Percentiles rank a stretch among this genome's conserved stretches.
Conservation (phyloP, 2,329 filamentous ascomycete species). For the Aspergillus eucalypticola region DNA sequence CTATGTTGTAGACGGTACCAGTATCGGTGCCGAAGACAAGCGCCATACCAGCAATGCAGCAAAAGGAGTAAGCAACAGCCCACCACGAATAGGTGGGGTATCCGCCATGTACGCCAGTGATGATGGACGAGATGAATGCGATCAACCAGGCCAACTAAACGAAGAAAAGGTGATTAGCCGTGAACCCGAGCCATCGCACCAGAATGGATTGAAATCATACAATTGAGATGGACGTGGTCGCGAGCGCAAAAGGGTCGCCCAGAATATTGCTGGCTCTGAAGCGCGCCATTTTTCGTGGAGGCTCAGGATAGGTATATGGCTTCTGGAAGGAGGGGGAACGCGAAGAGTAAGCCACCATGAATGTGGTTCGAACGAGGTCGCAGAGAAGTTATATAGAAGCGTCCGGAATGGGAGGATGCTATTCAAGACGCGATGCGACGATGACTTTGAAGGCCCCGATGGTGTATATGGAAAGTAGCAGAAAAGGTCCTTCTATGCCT, state of each 20-base stretch:
- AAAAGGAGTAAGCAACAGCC: constrained; percentile 81
- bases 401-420: constrained; percentile 4
- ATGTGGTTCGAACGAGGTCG: constrained; percentile 17
- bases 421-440: constrained; percentile 5
- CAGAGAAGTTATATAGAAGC: constrained; percentile 9
- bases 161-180: constrained; percentile 15
- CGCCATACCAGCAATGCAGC: constrained; percentile 76
- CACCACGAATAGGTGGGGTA: constrained; percentile 95
- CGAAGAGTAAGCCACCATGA: constrained; percentile 27
- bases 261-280: constrained; percentile 86
- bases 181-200: background rate
- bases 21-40: constrained; percentile 82
- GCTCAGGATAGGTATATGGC: constrained; percentile 21
- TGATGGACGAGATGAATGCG: constrained; percentile 80
- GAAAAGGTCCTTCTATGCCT: background rate
- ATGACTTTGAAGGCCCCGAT: background rate
- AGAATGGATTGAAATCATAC: constrained; percentile 58
- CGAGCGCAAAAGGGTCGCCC: constrained; percentile 93
- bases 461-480: background rate
- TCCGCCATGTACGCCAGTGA: constrained; percentile 58
- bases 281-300: constrained; percentile 44
- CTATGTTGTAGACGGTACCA: constrained; percentile 85
- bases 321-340: constrained; percentile 25
- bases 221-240: constrained; percentile 86
- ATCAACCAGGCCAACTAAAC: constrained; percentile 90